Evolutionary conservation across 345 rosid genomes (phyloP), one percentile per base, ranked within the genome.

Genomic region (Zanthoxylum bungeanum): DNA sequence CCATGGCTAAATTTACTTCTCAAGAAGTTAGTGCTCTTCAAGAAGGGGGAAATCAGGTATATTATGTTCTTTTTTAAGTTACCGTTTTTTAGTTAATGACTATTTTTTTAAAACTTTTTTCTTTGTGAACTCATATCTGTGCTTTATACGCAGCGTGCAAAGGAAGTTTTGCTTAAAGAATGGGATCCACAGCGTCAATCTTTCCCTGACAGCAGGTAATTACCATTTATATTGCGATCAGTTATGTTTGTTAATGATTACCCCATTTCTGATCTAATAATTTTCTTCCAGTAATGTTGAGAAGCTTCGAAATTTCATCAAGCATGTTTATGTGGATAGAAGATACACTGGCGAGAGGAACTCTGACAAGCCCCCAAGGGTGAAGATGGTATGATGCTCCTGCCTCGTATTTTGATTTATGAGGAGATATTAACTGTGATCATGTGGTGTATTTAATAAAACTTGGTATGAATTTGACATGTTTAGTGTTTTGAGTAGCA

Each of bases 1-100:
- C 99, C 4, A 87, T 95, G 97, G 97, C 99, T 24, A 95, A 87
- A 76, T 95, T 95, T 73, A 85, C 98, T 30, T 76, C 94, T 63
- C 94, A 89, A 76, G 99, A 95, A 81, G 99, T 89, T 69, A 60
- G 47, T 74, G 81, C 93, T 68, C 90, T 95, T 73, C 90, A 92
- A 81, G 98, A 81, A 86, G 98, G 98, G 36, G 99, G 99, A 75
- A 95, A 95, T 81, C 84, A 95, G 96, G 99, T 95, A 82, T 39
- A 69, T 19, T 66, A 21, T 11, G 5, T 14, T 71, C 52, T 46
- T 60, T n/a, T n/a, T n/a, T n/a, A n/a, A n/a, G n/a, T n/a, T 30
- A 62, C 34, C 28, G 11, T 53, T 57, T 14, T n/a, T n/a, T n/a
- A n/a, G n/a, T n/a, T n/a, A n/a, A n/a, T n/a, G n/a, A 36, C 14